Conservation (phyloP, 257 asterid species). For the Lycium ferocissimum region DNA sequence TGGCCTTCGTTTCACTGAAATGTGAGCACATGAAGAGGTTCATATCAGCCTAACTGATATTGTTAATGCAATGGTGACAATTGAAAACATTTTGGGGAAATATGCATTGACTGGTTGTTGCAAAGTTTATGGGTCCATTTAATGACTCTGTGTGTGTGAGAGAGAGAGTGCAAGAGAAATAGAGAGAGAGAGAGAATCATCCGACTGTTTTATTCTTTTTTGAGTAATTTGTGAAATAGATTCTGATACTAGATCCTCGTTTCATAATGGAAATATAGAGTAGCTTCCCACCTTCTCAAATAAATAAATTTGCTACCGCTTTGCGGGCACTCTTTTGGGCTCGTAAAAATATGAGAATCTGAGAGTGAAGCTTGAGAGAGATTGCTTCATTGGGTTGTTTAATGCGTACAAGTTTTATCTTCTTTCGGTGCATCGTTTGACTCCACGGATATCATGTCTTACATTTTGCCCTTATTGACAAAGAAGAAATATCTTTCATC, state of each 20-base stretch:
- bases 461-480: background rate
- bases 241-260: background rate
- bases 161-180: background rate
- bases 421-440: background rate
- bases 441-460: background rate
- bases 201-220: background rate
- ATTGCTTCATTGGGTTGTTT: background rate
- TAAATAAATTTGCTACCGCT: background rate
- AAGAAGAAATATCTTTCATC: background rate
- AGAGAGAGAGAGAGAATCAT: background rate
- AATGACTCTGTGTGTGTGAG: background rate
- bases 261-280: background rate
- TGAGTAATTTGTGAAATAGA: constrained; percentile 15
- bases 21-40: background rate
- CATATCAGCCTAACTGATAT: background rate
- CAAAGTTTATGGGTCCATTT: constrained; percentile 9
- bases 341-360: constrained; percentile 1
- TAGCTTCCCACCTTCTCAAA: too few relatives aligned
- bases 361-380: constrained; percentile 25
- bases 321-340: background rate
- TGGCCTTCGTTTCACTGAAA: constrained; percentile 19
- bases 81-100: background rate
- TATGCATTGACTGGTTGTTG: background rate
- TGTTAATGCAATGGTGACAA: background rate
- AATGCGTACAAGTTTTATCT: constrained; percentile 4